Base-by-base conservation (phyloP, 2,329 filamentous ascomycete genomes). In the Monilinia fructicola region DNA sequence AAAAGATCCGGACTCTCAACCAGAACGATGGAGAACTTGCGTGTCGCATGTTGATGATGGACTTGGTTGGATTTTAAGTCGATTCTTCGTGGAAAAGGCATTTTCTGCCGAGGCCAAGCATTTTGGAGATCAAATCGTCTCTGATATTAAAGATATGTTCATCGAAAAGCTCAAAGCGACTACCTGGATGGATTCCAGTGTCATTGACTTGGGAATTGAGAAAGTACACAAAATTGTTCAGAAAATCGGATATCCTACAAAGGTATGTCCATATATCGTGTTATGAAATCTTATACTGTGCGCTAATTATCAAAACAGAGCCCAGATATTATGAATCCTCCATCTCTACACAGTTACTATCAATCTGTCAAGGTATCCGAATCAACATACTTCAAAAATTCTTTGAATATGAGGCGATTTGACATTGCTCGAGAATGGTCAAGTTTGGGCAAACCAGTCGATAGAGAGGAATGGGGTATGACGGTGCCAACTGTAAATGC, bases 21-120 rank as follows among this genome's bases (percentile, higher is more conserved):
- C 85, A 18, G 89, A 91, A 72, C 82, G 88, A 59, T 90, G 88
- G 88, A 82, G 87, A 71, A 87, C 81, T 9, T 91, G 89, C 71
- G 81, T 90, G 38, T 75, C 74, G 10, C 80, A 83, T 44, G 81
- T 88, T 6, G 86, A 90, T 69, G 75, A 77, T 28, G 83, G 84
- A 6, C 75, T 91, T 28, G 84, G 84, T 2, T 91, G 88, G 88
- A 87, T 90, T 59, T 78, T 90, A 21, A 89, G 87, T 73, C 85
- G 87, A 28, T 91, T 91, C 78, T 92, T 88, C 69, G 81, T 91
- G 2, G 84, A 91, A 69, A 85, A 85, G 59, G 83, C 87, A 1
- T 92, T 91, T 72, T 86, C 87, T 0, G 82, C 87, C 16, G 83
- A 86, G 26, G 87, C 87, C 0, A 90, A 90, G 74, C 78, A 84